A percentile compares a stretch with the other conserved stretches of the same genome.
Evolutionary conservation across 306 rosid species (phyloP).

Genomic region (Aeschynomene evenia): DNA sequence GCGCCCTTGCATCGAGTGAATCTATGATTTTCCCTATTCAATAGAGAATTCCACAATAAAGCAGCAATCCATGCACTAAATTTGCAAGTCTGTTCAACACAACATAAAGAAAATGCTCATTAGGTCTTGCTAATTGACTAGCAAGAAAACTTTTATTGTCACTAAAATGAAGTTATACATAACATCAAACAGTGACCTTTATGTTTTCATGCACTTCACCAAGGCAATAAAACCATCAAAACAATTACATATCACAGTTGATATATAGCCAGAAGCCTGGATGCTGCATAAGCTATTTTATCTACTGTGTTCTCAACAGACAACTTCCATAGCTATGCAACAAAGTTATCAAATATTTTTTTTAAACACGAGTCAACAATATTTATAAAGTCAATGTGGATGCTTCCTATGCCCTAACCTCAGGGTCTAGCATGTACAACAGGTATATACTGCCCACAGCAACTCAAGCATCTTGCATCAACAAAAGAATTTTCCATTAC

Average conservation of each 20-base stretch:
- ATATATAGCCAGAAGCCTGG: neutral
- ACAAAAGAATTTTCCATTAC: constrained; percentile 13
- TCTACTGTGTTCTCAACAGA: neutral
- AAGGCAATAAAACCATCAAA: neutral
- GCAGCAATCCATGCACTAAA: constrained; percentile 21
- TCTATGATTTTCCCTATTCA: constrained; percentile 34
- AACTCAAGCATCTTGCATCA: constrained; percentile 9
- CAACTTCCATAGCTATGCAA: neutral
- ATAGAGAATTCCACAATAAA: constrained; percentile 30
- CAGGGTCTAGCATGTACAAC: neutral
- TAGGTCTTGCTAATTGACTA: constrained; percentile 3
- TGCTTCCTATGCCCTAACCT: constrained; percentile 21
- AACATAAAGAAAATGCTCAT: constrained; percentile 31
- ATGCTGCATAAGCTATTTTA: neutral
- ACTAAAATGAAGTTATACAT: neutral
- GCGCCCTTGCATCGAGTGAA: constrained; percentile 86
- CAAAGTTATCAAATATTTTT: neutral
- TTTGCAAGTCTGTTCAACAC: constrained; percentile 42
- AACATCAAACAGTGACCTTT: neutral
- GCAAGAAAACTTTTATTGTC: neutral
- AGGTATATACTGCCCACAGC: constrained; percentile 22
- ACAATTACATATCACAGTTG: constrained; percentile 12
- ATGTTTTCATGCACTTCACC: neutral
- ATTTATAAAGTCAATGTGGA: constrained; percentile 16
- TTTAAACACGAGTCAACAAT: neutral